Evolutionary conservation across 176 grass and related monocot genomes (phyloP), one percentile per base, ranked within the genome.

Genomic region (Saccharum officinarum): DNA sequence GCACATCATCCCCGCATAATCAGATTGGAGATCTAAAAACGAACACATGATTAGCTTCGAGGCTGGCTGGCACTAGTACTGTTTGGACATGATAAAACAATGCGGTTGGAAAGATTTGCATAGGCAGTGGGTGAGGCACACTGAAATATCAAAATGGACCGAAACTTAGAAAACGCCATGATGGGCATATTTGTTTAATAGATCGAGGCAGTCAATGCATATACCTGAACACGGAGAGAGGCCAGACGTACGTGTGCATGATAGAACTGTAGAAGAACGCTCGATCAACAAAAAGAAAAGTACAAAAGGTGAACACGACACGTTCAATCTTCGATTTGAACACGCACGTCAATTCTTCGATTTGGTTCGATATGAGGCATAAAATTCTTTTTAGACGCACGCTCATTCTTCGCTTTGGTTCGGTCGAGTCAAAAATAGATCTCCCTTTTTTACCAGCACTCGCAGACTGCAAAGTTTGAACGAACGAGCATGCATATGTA

Each of bases 381-480:
- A 41, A 41, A 8, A 2, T 70, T 41, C 5, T 3, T 41, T 40
- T 70, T 5, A 22, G 5, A 40, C 68, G 15, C 47, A 50, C 37
- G 22, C 1, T 3, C 68, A n/a, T 72, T 72, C 69, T 25, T 7
- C 0, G 68, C n/a, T 49, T 17, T 8, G 41, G 25, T 73, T 73
- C 41, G 71, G 2, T 73, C 1, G 13, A 47, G 71, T 73, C 71
- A 52, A 52, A 52, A 52, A 20, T 18, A 69, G 47, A 72, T 38
- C 20, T 22, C 68, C 31, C 50, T 18, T 30, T 85, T 71, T 44
- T 33, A 74, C 71, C 13, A 31, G 42, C n/a, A 55, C 52, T 8
- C 8, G n/a, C 14, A 10, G 26, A 59, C 36, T 10, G 23, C 16
- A 67, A 62, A 68, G 80, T 78, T 83, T 83, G 65, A 88, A 71